Percentiles rank a stretch among this genome's conserved stretches.
These are phyloP conservation scores for Botryosphaeria dothidea DNA, from an alignment of 2,329 filamentous ascomycete genomes.

Conservation along the genomic window DNA sequence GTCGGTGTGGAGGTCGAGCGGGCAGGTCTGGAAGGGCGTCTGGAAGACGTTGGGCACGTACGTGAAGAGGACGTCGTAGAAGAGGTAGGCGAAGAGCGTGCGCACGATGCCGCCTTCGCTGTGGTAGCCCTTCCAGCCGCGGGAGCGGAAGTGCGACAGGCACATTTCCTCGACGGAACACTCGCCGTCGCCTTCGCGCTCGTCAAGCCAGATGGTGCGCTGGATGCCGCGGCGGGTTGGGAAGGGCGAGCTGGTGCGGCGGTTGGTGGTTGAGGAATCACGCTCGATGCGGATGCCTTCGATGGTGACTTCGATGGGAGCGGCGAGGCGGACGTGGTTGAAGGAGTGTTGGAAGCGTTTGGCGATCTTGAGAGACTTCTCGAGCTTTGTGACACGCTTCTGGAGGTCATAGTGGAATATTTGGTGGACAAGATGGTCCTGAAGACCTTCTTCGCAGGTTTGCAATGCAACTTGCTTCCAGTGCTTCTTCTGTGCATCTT, in stretches of 20 bases:
- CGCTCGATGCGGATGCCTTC: slow-evolving; percentile 76
- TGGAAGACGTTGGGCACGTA: slow-evolving; percentile 98
- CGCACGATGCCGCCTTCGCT: slow-evolving; percentile 87
- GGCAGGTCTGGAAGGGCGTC: slow-evolving; percentile 91
- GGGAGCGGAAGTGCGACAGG: slow-evolving; percentile 75
- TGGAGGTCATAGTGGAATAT: slow-evolving; percentile 95
- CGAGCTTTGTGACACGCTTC: slow-evolving; percentile 88
- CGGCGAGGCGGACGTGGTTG: slow-evolving; percentile 75
- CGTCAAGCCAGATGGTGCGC: slow-evolving; percentile 86
- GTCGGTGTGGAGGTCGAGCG: slow-evolving; percentile 89
- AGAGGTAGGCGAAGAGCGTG: slow-evolving; percentile 81
- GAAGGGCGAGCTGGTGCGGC: slow-evolving; percentile 23
- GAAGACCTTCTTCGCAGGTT: slow-evolving; percentile 84
- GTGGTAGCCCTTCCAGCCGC: slow-evolving; percentile 95
- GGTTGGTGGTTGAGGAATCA: slow-evolving; percentile 41
- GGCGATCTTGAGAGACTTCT: slow-evolving; percentile 78
- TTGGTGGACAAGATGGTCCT: slow-evolving; percentile 85
- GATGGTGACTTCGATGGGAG: slow-evolving; percentile 73
- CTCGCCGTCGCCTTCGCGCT: slow-evolving; percentile 61
- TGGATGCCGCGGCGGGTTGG: slow-evolving; percentile 42
- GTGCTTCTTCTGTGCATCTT: slow-evolving; percentile 71
- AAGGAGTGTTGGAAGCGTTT: slow-evolving; percentile 92
- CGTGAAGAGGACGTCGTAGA: slow-evolving; percentile 89
- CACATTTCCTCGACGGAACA: slow-evolving; percentile 95
- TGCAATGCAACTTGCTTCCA: slow-evolving; percentile 76